Evolutionary conservation across 768 basidiomycete species (phyloP).

Genomic region (Crepidotus variabilis): DNA sequence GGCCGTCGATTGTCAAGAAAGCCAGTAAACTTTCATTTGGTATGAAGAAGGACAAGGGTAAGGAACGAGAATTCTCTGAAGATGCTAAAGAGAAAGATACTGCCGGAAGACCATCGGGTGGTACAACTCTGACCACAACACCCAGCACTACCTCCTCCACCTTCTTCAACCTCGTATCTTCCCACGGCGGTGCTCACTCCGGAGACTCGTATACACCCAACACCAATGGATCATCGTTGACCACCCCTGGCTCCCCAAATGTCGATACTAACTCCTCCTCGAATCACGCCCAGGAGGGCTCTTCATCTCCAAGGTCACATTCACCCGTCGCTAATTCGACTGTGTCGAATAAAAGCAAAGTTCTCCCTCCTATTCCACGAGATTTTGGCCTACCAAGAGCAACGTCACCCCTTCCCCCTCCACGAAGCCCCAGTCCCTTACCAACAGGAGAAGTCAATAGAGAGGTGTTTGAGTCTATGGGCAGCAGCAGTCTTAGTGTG

Average conservation of each 20-base stretch:
- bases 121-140: conserved; percentile 54
- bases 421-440: conserved; percentile 47
- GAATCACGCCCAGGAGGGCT: conserved; percentile 12
- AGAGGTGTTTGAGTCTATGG: conserved; percentile 69
- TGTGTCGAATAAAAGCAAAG: conserved; percentile 57
- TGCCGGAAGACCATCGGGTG: conserved; percentile 37
- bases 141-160: conserved; percentile 78
- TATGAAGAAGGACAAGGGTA: conserved; percentile 51
- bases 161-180: conserved; percentile 77
- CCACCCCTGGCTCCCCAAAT: conserved; percentile 8
- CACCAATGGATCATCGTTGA: conserved; percentile 23
- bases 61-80: conserved; percentile 41
- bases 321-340: conserved; percentile 23
- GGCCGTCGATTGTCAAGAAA: conserved; percentile 64
- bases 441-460: conserved; percentile 66
- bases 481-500: conserved; percentile 78
- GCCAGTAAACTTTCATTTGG: conserved; percentile 78
- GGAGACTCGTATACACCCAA: conserved; percentile 14
- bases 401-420: conserved; percentile 24
- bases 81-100: conserved; percentile 36
- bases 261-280: conserved; percentile 9
- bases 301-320: conserved; percentile 33
- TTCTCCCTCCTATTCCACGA: conserved; percentile 77
- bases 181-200: conserved; percentile 30
- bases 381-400: conserved; percentile 43